phyloP scores from a whole-genome alignment of 2,329 filamentous ascomycete genomes.

The Talaromyces marneffei region DNA sequence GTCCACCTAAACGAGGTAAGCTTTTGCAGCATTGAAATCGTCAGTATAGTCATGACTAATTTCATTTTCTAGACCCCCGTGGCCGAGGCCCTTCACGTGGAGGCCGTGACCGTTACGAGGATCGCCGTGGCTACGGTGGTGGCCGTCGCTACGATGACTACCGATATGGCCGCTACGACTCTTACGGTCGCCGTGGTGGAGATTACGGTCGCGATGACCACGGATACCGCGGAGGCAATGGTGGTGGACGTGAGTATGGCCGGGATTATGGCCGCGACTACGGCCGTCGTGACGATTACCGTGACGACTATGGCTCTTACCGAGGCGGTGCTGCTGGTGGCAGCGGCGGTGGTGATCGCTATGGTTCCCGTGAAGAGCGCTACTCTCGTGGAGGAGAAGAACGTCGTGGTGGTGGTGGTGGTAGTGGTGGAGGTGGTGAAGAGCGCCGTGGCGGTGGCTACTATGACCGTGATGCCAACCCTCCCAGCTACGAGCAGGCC shows the following conservation, averaged over 20 bases:
- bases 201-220: constrained; percentile 52
- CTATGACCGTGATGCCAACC: constrained; percentile 51
- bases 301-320: constrained; percentile 42
- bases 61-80: constrained; percentile 15
- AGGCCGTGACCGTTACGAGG: constrained; percentile 47
- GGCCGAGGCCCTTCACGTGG: constrained; percentile 38
- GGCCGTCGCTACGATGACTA: constrained; percentile 45
- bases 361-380: constrained; percentile 14
- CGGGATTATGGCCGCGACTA: constrained; percentile 47
- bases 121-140: constrained; percentile 49
- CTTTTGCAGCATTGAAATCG: constrained; percentile 18
- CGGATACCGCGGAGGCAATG: constrained; percentile 46
- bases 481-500: constrained; percentile 41
- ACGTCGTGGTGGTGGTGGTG: constrained; percentile 40
- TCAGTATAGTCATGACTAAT: neutral
- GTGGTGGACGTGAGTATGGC: constrained; percentile 46
- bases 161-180: constrained; percentile 42
- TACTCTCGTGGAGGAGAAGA: constrained; percentile 31
- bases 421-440: constrained; percentile 36
- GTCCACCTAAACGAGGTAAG: constrained; percentile 93
- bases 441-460: constrained; percentile 46
- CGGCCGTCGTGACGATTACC: constrained; percentile 39
- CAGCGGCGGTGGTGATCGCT: constrained; percentile 39
- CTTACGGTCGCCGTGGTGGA: constrained; percentile 57
- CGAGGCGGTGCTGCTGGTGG: constrained; percentile 45